A percentile compares a stretch with the other conserved stretches of the same genome.
Conservation (phyloP, 495 filamentous ascomycete genomes). For the Xanthoparmelia taractica region DNA sequence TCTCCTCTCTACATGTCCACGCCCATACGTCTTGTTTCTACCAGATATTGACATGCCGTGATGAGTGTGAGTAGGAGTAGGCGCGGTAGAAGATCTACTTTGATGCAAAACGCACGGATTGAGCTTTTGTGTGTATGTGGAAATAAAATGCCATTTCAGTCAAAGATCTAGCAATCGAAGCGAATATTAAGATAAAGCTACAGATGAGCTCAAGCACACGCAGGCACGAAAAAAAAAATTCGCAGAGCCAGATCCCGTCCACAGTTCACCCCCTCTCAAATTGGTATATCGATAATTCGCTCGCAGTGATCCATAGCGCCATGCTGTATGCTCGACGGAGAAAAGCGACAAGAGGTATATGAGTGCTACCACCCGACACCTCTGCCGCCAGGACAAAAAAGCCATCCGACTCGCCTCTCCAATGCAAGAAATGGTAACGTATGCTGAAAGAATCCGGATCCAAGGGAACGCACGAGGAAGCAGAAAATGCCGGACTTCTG, state of each 20-base stretch:
- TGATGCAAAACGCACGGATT: too few species aligned
- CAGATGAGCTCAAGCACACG: neutral
- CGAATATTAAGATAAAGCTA: slow-evolving; percentile 12
- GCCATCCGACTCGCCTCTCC: slow-evolving; percentile 8
- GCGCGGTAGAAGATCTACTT: too few species aligned
- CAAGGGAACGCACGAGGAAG: neutral
- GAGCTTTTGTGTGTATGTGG: too few species aligned
- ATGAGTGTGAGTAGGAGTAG: too few species aligned
- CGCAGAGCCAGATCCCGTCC: slow-evolving; percentile 12
- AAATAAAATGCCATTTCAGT: neutral
- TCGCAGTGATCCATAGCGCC: slow-evolving; percentile 3
- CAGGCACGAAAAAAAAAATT: neutral
- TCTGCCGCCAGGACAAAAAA: slow-evolving; percentile 1
- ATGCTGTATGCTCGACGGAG: slow-evolving; percentile 13
- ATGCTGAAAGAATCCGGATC: slow-evolving; percentile 4
- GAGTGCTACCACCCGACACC: slow-evolving; percentile 7
- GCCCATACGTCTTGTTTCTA: too few species aligned
- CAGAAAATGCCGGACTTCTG: neutral
- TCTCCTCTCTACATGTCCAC: too few species aligned
- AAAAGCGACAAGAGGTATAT: slow-evolving; percentile 15
- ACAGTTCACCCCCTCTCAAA: slow-evolving; percentile 5
- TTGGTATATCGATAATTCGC: slow-evolving; percentile 11
- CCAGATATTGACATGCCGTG: too few species aligned
- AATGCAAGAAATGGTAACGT: slow-evolving; percentile 9
- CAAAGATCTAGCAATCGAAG: slow-evolving; percentile 4